Percentiles rank a stretch among this genome's conserved stretches.
Evolutionary conservation across 1,284 basidiomycete genomes (phyloP).

Genomic region (Cryptococcus deneoformans): DNA sequence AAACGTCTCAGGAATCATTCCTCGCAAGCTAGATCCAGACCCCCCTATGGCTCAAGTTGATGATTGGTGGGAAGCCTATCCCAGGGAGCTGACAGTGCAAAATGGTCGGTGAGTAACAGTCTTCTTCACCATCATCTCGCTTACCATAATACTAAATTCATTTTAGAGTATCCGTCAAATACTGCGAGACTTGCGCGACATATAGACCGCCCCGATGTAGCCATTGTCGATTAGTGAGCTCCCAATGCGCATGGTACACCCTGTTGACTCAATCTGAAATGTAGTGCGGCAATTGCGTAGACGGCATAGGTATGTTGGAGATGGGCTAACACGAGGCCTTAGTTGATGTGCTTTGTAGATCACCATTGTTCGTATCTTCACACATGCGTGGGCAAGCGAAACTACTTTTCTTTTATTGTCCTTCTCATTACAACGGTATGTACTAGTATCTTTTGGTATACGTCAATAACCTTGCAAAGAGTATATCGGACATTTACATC

Average conservation of each 20-base stretch:
- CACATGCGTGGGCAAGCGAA: constrained; percentile 86
- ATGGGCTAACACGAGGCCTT: neutral
- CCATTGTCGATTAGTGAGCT: constrained; percentile 81
- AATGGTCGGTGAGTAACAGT: constrained; percentile 63
- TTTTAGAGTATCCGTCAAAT: constrained; percentile 76
- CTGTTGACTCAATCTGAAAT: neutral
- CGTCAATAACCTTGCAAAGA: constrained; percentile 50
- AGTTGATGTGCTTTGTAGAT: constrained; percentile 53
- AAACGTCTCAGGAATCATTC: constrained; percentile 61
- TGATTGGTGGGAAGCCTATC: constrained; percentile 62
- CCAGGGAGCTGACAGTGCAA: constrained; percentile 75
- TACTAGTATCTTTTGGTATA: constrained; percentile 20
- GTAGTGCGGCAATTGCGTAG: constrained; percentile 92
- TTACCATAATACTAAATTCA: neutral
- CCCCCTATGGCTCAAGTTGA: constrained; percentile 66
- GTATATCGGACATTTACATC: constrained; percentile 66
- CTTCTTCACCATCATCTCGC: neutral
- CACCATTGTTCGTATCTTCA: constrained; percentile 96
- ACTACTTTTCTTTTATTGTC: constrained; percentile 84
- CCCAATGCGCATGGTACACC: constrained; percentile 5
- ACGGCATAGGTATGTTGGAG: constrained; percentile 54
- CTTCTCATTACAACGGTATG: constrained; percentile 70
- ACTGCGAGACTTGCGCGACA: constrained; percentile 82
- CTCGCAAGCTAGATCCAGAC: constrained; percentile 75
- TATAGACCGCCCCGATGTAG: constrained; percentile 88